phyloP scores from a whole-genome alignment of 129 eudicot genomes.

The Artemisia argyi region DNA sequence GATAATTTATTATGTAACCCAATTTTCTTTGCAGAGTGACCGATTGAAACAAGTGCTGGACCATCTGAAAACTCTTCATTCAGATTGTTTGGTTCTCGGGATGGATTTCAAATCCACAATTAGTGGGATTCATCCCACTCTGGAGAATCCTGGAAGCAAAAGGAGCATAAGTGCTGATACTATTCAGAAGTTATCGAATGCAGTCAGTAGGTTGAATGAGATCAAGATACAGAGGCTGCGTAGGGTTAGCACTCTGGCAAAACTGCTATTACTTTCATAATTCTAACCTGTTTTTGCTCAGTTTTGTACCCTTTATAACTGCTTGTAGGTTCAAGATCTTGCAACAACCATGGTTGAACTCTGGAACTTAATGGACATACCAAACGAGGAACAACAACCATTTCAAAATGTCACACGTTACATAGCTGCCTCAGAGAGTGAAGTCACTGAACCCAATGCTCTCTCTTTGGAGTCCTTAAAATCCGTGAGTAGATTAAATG shows the following conservation, averaged over 20 bases:
- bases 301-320: conserved; percentile 7
- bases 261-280: neutral
- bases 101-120: conserved; percentile 47
- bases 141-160: conserved; percentile 48
- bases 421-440: conserved; percentile 66
- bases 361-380: conserved; percentile 84
- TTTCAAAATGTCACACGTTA: conserved; percentile 51
- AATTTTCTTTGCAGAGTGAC: conserved; percentile 42
- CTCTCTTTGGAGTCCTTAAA: conserved; percentile 53
- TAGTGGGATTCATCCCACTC: conserved; percentile 43
- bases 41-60: conserved; percentile 62
- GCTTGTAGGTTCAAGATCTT: conserved; percentile 79
- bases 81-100: conserved; percentile 65
- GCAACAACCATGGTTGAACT: conserved; percentile 71
- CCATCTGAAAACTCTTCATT: conserved; percentile 40
- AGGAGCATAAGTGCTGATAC: conserved; percentile 47
- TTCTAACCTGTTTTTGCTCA: neutral
- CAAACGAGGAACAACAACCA: conserved; percentile 58
- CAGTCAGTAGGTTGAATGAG: conserved; percentile 38
- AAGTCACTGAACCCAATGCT: conserved; percentile 55
- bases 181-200: conserved; percentile 44
- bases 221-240: conserved; percentile 57
- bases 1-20: conserved; percentile 2
- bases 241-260: conserved; percentile 38
- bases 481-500: conserved; percentile 36